phyloP scores from a whole-genome alignment of 768 basidiomycete genomes.

The Trametes cinnabarina region DNA sequence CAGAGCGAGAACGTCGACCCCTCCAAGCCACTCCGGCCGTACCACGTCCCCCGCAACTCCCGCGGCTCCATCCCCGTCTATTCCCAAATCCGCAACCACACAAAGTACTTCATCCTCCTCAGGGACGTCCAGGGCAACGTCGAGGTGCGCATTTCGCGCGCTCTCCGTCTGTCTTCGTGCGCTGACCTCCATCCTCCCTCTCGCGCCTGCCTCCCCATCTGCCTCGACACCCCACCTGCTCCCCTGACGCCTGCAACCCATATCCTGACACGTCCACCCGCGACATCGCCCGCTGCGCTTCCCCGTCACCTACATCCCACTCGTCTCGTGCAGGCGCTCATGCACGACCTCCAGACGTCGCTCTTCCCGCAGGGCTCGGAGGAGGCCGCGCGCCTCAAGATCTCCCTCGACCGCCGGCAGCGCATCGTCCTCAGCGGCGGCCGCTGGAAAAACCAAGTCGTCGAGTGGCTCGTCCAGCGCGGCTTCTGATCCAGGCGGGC shows the following conservation, averaged over 20 bases:
- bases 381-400: conserved; percentile 48
- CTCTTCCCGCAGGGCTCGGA: conserved; percentile 49
- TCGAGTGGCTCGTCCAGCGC: conserved; percentile 58
- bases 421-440: conserved; percentile 63
- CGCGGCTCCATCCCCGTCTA: conserved; percentile 73
- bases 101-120: conserved; percentile 55
- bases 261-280: background rate
- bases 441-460: conserved; percentile 58
- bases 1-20: background rate
- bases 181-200: conserved; percentile 7
- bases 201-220: background rate
- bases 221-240: background rate
- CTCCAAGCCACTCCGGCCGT: conserved; percentile 30
- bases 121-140: conserved; percentile 67
- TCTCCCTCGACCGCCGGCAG: conserved; percentile 45
- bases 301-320: background rate
- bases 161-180: conserved; percentile 4
- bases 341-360: conserved; percentile 50
- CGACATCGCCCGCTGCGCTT: background rate
- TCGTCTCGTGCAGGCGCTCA: conserved; percentile 52
- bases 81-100: conserved; percentile 68
- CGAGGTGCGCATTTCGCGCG: conserved; percentile 40
- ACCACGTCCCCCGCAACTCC: conserved; percentile 65
- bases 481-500: too few relatives aligned
- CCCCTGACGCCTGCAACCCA: background rate